These are phyloP conservation scores for Hymenochaete sp. DNA, from an alignment of 1,284 basidiomycete genomes.

Conservation along the genomic window DNA sequence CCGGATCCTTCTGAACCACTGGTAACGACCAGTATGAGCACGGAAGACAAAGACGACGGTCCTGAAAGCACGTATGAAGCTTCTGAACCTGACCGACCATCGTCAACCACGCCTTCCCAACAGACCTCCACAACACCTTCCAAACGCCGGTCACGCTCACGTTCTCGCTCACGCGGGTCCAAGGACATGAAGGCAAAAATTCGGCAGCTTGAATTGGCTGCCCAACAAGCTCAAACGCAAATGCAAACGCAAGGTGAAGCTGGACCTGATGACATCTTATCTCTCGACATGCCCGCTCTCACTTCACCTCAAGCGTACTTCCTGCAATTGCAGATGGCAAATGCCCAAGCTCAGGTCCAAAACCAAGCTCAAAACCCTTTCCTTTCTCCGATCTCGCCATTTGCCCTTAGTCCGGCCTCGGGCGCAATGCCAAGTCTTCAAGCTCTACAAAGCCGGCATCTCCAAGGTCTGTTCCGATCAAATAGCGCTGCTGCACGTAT, in stretches of 20 bases:
- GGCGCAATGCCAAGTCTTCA: slow-evolving; percentile 55
- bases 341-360: slow-evolving; percentile 6
- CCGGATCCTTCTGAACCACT: slow-evolving; percentile 25
- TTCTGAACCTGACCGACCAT: slow-evolving; percentile 24
- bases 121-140: slow-evolving; percentile 21
- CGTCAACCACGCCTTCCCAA: slow-evolving; percentile 21
- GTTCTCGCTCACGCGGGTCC: slow-evolving; percentile 65
- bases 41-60: slow-evolving; percentile 14
- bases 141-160: slow-evolving; percentile 65
- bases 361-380: slow-evolving; percentile 13
- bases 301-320: slow-evolving; percentile 12
- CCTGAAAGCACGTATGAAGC: slow-evolving; percentile 19
- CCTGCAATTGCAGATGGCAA: slow-evolving; percentile 28
- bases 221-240: slow-evolving; percentile 9
- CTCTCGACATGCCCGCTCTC: slow-evolving; percentile 8
- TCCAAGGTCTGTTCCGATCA: slow-evolving; percentile 62
- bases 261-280: slow-evolving; percentile 13
- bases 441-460: slow-evolving; percentile 38
- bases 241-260: slow-evolving; percentile 5
- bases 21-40: slow-evolving; percentile 13
- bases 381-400: background rate
- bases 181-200: slow-evolving; percentile 59
- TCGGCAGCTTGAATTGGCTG: slow-evolving; percentile 12
- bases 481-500: slow-evolving; percentile 65
- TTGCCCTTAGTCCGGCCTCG: background rate